Base-by-base conservation (phyloP, 176 grass and related monocot species). In the Typha latifolia region DNA sequence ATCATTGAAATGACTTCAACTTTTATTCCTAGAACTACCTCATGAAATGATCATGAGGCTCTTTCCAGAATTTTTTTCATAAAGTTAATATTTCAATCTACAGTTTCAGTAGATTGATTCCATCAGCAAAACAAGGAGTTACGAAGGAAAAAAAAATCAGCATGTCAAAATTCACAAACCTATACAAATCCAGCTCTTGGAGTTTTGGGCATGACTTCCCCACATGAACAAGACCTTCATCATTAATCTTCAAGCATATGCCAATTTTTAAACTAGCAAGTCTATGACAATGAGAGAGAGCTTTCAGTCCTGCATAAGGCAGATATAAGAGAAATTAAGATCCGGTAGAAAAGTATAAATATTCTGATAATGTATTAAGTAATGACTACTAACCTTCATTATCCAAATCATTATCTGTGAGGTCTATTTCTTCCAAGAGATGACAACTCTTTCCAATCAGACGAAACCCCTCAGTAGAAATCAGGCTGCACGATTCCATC, bases 341-440 rank as follows among this genome's bases (percentile, higher is more conserved):
- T 59, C 16, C 16, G 3, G 18, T 47, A 31, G 0, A 21, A 21
- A 66, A 51, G 64, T 23, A 53, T 53, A 66, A 23, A 27, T 43
- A 68, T 3, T 53, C 11, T 47, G 16, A 47, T 20, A 62, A 34
- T 34, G 55, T 51, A 14, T 78, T 37, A 63, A 21, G 55, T 51
- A 83, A 51, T 62, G 51, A 96, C 87, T 51, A 83, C 47, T 62
- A 59, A 96, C 87, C 92, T 91, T 91, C 74, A 69, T 97, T 83
- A 19, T 97, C 88, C 55, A 97, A 82, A 70, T 92, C 83, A 70
- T 63, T 97, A 63, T 92, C 93, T 1, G 89, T 92, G 56, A 97
- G 76, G 48, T 97, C 85, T 62, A 92, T 47, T 49, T 92, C 85
- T 74, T 92, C 83, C 73, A 97, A 63, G 12, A 74, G 74, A 49